Conservation (phyloP, 169 alveolate genomes). For the Plasmodium billcollinsi region DNA sequence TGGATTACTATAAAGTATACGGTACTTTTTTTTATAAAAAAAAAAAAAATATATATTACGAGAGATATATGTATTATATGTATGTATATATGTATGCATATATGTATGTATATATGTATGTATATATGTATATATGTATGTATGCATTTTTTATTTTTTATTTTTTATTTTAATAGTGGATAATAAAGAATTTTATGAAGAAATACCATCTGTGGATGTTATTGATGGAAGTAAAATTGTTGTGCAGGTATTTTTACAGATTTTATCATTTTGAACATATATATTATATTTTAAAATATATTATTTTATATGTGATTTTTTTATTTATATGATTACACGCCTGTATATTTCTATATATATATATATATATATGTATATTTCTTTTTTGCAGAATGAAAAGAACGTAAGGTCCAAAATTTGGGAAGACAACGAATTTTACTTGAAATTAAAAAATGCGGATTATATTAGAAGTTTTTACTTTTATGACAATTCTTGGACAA, state of each 20-base stretch:
- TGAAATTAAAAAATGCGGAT: constrained; percentile 50
- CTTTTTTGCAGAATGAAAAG: constrained; percentile 44
- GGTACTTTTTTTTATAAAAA: constrained; percentile 8
- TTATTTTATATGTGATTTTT: neutral
- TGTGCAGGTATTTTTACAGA: constrained; percentile 14
- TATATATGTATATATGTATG: neutral
- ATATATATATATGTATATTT: neutral
- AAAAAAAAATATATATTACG: neutral
- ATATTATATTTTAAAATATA: neutral
- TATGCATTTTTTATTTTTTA: neutral
- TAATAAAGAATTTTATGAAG: constrained; percentile 63
- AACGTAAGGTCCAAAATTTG: constrained; percentile 60
- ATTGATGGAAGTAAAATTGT: constrained; percentile 64
- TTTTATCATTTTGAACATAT: neutral
- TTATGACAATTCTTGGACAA: constrained; percentile 70
- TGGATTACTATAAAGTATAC: constrained; percentile 61
- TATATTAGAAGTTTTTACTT: constrained; percentile 67
- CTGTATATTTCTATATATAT: neutral
- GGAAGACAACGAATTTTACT: constrained; percentile 73
- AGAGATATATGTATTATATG: neutral
- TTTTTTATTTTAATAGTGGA: constrained; percentile 24
- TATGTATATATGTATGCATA: neutral
- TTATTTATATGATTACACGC: neutral
- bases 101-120: neutral
- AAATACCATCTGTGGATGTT: constrained; percentile 67